Percentiles rank a stretch among this genome's conserved stretches.
phyloP scores from a whole-genome alignment of 306 rosid genomes.

The Luffa acutangula region DNA sequence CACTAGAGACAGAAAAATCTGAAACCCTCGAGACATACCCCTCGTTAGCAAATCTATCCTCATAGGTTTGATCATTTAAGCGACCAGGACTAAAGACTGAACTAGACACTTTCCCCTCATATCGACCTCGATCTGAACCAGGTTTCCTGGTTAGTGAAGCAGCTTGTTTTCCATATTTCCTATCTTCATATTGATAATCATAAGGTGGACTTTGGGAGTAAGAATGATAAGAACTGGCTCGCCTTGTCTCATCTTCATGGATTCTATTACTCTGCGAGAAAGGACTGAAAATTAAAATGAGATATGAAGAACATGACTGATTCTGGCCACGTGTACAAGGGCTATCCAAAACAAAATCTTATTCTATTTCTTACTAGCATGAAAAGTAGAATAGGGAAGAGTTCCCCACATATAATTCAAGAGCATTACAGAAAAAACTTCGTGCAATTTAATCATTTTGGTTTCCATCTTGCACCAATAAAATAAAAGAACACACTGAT shows the following conservation, averaged over 20 bases:
- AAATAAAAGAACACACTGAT: neutral
- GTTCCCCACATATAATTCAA: neutral
- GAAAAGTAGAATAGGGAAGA: neutral
- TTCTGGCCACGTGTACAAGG: neutral
- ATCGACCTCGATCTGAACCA: conserved; percentile 74
- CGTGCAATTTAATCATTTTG: neutral
- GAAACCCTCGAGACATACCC: conserved; percentile 62
- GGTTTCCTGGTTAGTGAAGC: conserved; percentile 66
- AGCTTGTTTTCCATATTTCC: conserved; percentile 73
- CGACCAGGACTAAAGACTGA: conserved; percentile 65
- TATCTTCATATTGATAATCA: conserved; percentile 89
- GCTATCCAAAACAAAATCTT: neutral
- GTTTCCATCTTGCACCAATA: neutral
- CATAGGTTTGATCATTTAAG: conserved; percentile 47
- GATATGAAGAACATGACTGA: neutral
- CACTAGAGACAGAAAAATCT: conserved; percentile 66
- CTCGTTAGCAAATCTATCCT: conserved; percentile 70
- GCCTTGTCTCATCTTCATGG: conserved; percentile 59
- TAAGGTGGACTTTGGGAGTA: conserved; percentile 99
- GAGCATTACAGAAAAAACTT: neutral
- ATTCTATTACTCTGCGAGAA: conserved; percentile 39
- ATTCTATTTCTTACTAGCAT: neutral
- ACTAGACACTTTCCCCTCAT: conserved; percentile 66
- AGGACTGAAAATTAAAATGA: conserved; percentile 3
- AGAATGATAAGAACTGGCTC: conserved; percentile 97